These are phyloP conservation scores for Ettlia oleoabundans DNA, from an alignment of 139 green algal genomes.

Conservation along the genomic window DNA sequence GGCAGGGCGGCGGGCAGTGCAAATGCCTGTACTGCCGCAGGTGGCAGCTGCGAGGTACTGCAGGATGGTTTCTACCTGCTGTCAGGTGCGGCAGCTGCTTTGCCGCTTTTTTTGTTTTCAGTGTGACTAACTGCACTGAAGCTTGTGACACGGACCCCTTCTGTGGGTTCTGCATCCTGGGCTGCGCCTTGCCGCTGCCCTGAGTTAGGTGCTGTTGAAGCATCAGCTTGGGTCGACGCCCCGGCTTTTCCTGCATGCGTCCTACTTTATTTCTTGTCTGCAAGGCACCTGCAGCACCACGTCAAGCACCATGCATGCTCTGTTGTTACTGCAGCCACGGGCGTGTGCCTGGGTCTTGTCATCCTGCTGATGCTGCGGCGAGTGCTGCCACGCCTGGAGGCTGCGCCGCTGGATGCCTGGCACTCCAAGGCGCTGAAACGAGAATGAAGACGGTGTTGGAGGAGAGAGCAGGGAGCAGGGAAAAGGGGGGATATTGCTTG, in stretches of 20 bases:
- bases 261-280: neutral
- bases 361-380: constrained; percentile 51
- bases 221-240: no score
- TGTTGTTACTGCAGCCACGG: neutral
- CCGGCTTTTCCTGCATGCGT: no score
- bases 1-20: neutral
- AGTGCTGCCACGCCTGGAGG: constrained; percentile 53
- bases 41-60: constrained; percentile 56
- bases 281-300: neutral
- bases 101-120: constrained; percentile 40
- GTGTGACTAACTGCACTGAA: neutral
- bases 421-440: constrained; percentile 2
- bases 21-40: constrained; percentile 46
- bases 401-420: constrained; percentile 55
- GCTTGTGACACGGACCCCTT: neutral
- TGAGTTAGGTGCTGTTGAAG: no score
- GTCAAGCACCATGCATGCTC: no score
- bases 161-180: neutral
- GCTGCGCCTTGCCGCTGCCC: neutral
- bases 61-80: constrained; percentile 80
- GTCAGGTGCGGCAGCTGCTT: constrained; percentile 31
- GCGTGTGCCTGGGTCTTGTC: constrained; percentile 37
- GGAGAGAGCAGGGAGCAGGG: neutral
- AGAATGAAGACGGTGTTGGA: no score
- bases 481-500: no score